Evolutionary conservation across 1,139 yeast genomes (phyloP).

Genomic region (Saccharomyces hybrid): DNA sequence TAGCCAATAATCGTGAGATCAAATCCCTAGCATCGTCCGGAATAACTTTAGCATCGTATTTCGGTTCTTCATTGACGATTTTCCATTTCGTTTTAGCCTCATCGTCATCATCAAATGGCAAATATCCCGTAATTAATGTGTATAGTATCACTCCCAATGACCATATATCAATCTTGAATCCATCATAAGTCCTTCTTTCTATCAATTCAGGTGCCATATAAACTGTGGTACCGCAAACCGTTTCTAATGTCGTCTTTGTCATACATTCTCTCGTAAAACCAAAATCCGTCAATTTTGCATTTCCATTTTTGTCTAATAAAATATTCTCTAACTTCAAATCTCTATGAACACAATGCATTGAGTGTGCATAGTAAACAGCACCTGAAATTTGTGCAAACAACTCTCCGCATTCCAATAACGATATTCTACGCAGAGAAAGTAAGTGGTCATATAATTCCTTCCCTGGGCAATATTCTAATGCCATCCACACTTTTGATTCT

Average conservation of each 20-base stretch:
- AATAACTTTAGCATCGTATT: constrained; percentile 32
- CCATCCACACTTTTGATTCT: constrained; percentile 78
- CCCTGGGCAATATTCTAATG: constrained; percentile 82
- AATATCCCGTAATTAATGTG: constrained; percentile 75
- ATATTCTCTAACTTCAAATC: constrained; percentile 86
- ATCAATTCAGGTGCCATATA: constrained; percentile 93
- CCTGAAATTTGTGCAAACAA: constrained; percentile 73
- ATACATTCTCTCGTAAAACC: constrained; percentile 86
- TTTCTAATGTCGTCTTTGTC: constrained; percentile 53
- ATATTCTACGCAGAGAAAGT: constrained; percentile 47
- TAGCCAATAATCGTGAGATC: constrained; percentile 49
- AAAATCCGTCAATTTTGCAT: constrained; percentile 79
- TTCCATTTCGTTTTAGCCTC: constrained; percentile 53
- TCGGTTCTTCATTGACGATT: constrained; percentile 62
- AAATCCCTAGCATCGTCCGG: constrained; percentile 46
- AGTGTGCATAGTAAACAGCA: constrained; percentile 80
- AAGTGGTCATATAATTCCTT: constrained; percentile 77
- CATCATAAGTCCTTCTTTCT: constrained; percentile 61
- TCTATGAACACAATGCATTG: constrained; percentile 76
- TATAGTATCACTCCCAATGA: constrained; percentile 89
- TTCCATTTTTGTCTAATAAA: constrained; percentile 58
- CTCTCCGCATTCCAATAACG: constrained; percentile 46
- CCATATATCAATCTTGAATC: constrained; percentile 85
- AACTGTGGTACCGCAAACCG: constrained; percentile 90
- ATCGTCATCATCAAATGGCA: constrained; percentile 85